Conservation (phyloP, 176 grass and related monocot species). For the Avena eriantha region DNA sequence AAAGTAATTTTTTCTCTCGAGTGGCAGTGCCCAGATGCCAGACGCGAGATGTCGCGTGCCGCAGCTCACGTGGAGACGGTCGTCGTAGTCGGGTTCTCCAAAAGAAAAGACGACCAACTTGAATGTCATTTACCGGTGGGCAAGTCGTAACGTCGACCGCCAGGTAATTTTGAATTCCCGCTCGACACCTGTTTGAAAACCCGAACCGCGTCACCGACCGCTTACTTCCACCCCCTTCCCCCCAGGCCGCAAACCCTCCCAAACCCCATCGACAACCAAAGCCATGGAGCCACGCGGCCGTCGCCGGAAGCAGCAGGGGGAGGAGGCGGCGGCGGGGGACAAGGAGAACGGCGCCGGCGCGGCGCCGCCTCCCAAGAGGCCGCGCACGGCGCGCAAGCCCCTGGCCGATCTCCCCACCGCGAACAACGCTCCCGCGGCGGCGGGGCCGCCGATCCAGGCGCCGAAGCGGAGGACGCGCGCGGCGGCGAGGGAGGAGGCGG, state of each 20-base stretch:
- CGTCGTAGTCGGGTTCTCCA: not conserved
- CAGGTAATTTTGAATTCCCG: not conserved
- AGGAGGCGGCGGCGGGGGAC: conserved; percentile 12
- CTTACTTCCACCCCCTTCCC: not conserved
- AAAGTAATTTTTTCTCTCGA: too few relatives aligned
- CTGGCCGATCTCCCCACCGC: conserved; percentile 38
- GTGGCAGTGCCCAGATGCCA: too few relatives aligned
- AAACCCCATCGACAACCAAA: not conserved
- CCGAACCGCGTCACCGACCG: conserved; percentile 6
- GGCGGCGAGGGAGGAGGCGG: conserved; percentile 41
- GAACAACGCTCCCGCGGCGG: not conserved
- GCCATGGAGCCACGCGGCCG: not conserved
- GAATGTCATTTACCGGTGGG: not conserved
- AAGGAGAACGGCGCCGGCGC: conserved; percentile 30
- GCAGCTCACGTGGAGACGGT: too few relatives aligned
- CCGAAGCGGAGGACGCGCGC: conserved; percentile 48
- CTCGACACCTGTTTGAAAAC: conserved; percentile 4
- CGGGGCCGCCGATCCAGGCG: not conserved
- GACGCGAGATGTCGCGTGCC: too few relatives aligned
- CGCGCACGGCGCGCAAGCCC: conserved; percentile 31
- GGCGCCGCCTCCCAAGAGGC: not conserved
- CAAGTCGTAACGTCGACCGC: not conserved
- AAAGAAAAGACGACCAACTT: not conserved
- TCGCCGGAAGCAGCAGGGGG: not conserved
- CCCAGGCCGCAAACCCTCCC: not conserved